Evolutionary conservation across 2,329 filamentous ascomycete genomes (phyloP).

Genomic region (Colletotrichum filicis): DNA sequence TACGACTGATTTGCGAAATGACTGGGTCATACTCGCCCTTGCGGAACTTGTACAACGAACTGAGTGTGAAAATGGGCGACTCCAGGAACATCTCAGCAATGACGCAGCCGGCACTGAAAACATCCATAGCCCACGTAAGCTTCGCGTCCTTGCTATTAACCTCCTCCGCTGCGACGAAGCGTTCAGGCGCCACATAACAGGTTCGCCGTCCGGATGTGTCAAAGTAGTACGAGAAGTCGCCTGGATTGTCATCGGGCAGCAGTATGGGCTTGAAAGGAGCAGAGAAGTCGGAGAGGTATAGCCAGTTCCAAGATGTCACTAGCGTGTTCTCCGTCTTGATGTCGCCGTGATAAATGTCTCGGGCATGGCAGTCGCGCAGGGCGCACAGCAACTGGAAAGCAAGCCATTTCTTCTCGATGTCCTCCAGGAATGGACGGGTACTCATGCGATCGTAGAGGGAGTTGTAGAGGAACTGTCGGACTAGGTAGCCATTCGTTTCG

Average conservation of each 20-base stretch:
- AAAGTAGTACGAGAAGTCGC: constrained; percentile 98
- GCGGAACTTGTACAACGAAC: constrained; percentile 94
- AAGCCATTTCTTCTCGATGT: constrained; percentile 99
- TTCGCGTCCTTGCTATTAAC: constrained; percentile 69
- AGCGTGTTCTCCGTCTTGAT: constrained; percentile 98
- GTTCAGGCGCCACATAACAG: constrained; percentile 94
- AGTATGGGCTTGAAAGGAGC: constrained; percentile 94
- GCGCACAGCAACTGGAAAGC: constrained; percentile 95
- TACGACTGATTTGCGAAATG: constrained; percentile 82
- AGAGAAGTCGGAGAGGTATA: constrained; percentile 97
- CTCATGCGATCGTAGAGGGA: constrained; percentile 97
- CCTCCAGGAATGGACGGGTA: constrained; percentile 94
- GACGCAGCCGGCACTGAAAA: constrained; percentile 96
- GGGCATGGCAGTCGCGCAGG: constrained; percentile 88
- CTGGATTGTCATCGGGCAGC: constrained; percentile 95
- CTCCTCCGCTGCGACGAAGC: constrained; percentile 81
- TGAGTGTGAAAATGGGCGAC: constrained; percentile 95
- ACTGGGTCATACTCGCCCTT: constrained; percentile 92
- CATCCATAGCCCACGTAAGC: constrained; percentile 94
- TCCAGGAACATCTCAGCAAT: constrained; percentile 97
- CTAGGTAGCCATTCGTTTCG: constrained; percentile 88
- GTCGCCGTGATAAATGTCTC: constrained; percentile 93
- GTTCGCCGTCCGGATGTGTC: constrained; percentile 91
- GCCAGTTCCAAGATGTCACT: constrained; percentile 99
- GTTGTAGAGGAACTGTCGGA: constrained; percentile 95